Percentiles rank a stretch among this genome's conserved stretches.
Evolutionary conservation across 2,329 filamentous ascomycete species (phyloP).

Genomic region (Ophiostoma ulmi): DNA sequence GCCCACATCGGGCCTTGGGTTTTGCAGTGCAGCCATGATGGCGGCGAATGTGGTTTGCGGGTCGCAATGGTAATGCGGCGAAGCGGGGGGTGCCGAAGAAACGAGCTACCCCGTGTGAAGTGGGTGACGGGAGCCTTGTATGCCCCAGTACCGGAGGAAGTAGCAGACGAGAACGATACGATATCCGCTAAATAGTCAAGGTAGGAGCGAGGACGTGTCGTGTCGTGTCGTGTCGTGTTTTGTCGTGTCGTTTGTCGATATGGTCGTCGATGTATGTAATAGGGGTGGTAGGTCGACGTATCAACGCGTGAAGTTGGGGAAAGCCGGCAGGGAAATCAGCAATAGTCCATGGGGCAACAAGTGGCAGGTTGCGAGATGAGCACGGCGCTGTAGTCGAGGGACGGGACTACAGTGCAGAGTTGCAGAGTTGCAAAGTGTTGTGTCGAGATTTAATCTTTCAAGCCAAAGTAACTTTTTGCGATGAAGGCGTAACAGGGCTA

Average conservation of each 20-base stretch:
- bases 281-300: neutral
- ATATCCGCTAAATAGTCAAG: neutral
- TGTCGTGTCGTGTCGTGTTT: neutral
- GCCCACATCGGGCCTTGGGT: constrained; percentile 54
- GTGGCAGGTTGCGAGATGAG: neutral
- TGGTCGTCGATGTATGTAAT: neutral
- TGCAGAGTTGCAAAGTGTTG: neutral
- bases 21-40: constrained; percentile 34
- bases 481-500: neutral
- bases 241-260: neutral
- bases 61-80: neutral
- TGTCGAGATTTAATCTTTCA: neutral
- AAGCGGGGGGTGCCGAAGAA: constrained; percentile 3
- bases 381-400: neutral
- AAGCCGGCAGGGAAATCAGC: constrained; percentile 11
- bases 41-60: constrained; percentile 11
- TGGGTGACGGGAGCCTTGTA: neutral
- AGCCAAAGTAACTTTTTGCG: neutral
- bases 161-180: neutral
- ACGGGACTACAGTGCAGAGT: neutral
- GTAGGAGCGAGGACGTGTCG: neutral
- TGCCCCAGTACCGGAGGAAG: neutral
- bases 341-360: constrained; percentile 10
- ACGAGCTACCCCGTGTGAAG: constrained; percentile 5
- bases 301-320: constrained; percentile 14